Evolutionary conservation across 1,284 basidiomycete genomes (phyloP).

Genomic region (Mycocalia duriaeana): DNA sequence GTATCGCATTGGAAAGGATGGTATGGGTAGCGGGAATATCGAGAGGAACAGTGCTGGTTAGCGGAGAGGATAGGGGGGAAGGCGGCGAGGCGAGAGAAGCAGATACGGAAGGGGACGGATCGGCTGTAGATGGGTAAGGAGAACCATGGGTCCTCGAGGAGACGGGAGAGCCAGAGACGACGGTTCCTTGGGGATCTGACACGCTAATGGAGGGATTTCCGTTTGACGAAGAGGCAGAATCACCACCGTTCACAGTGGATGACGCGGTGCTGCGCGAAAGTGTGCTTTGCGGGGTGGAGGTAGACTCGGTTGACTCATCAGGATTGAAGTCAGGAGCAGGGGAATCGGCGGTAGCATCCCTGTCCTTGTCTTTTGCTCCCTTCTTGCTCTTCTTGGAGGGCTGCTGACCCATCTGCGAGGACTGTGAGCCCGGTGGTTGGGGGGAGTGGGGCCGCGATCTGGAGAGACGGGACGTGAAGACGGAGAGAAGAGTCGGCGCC

Average conservation of each 20-base stretch:
- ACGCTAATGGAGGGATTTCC: constrained; percentile 47
- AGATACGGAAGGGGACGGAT: constrained; percentile 26
- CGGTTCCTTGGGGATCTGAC: constrained; percentile 43
- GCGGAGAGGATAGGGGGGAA: constrained; percentile 39
- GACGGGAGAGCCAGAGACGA: constrained; percentile 21
- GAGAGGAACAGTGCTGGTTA: constrained; percentile 49
- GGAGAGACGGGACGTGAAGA: constrained; percentile 63
- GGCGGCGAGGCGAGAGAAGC: constrained; percentile 23
- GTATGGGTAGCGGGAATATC: constrained; percentile 72
- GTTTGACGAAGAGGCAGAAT: constrained; percentile 30
- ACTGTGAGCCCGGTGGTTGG: constrained; percentile 40
- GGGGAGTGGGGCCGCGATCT: constrained; percentile 69
- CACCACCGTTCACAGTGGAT: constrained; percentile 26
- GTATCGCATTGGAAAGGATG: constrained; percentile 60
- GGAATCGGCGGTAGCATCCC: constrained; percentile 34
- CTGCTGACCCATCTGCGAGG: constrained; percentile 68
- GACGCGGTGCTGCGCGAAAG: constrained; percentile 40
- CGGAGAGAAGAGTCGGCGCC: constrained; percentile 76
- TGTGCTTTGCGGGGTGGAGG: constrained; percentile 36
- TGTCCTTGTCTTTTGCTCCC: constrained; percentile 61
- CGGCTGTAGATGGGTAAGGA: constrained; percentile 30
- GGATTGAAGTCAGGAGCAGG: constrained; percentile 16
- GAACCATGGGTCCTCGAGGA: constrained; percentile 26
- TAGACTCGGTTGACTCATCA: constrained; percentile 37
- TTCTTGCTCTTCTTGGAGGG: constrained; percentile 76